Evolutionary conservation across 1,139 yeast species (phyloP).

Genomic region (Candida glucosophila): DNA sequence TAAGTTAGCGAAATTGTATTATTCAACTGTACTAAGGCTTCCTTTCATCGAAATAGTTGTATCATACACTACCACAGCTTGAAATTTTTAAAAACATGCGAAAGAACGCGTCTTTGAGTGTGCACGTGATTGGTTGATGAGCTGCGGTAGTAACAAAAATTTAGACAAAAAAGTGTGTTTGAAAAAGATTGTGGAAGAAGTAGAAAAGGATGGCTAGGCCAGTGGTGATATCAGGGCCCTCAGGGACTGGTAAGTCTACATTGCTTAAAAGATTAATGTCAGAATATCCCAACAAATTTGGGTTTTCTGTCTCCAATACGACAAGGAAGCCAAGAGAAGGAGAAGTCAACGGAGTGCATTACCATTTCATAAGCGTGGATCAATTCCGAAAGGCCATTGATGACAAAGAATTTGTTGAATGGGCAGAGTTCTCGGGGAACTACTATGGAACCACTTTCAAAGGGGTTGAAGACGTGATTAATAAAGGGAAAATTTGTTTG

Average conservation of each 20-base stretch:
- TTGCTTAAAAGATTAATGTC: constrained; percentile 80
- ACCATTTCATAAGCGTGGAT: constrained; percentile 75
- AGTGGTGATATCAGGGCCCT: constrained; percentile 92
- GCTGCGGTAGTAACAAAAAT: too few species aligned
- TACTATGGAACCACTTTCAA: constrained; percentile 89
- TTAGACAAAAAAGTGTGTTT: too few species aligned
- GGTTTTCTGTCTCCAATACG: constrained; percentile 91
- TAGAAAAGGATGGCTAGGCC: constrained; percentile 51
- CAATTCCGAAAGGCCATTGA: constrained; percentile 69
- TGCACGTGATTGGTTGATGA: too few species aligned
- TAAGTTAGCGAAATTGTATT: too few species aligned
- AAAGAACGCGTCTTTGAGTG: too few species aligned
- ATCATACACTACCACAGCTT: too few species aligned
- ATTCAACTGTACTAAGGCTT: too few species aligned
- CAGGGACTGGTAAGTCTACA: constrained; percentile 96
- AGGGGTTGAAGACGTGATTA: constrained; percentile 71
- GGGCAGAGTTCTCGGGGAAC: constrained; percentile 98
- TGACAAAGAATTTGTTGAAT: constrained; percentile 76
- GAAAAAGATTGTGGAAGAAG: too few species aligned
- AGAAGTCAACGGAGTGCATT: constrained; percentile 82
- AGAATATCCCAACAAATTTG: constrained; percentile 83
- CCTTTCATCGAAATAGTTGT: too few species aligned
- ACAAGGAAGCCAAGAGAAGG: constrained; percentile 90
- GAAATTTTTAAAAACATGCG: too few species aligned
- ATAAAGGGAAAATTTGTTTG: constrained; percentile 64